Evolutionary conservation across 2,329 filamentous ascomycete genomes (phyloP).

Genomic region (Botrytis sinoallii): DNA sequence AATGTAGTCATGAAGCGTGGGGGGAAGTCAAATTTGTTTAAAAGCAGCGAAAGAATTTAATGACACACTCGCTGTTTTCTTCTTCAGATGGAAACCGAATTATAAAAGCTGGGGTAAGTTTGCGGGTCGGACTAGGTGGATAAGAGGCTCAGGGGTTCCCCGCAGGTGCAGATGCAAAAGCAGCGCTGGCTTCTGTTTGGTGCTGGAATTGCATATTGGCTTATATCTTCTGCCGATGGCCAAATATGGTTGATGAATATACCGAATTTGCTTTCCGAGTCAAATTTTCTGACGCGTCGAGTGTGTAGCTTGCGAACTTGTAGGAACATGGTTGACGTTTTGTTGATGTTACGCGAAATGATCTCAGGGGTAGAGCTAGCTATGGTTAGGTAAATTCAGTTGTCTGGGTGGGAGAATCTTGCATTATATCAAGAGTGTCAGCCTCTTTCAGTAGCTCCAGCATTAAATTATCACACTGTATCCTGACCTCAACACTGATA

Average conservation of each 20-base stretch:
- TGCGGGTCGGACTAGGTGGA: not conserved
- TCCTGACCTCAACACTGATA: not conserved
- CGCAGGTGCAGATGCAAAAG: not conserved
- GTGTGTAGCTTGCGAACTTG: not conserved
- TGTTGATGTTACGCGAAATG: not conserved
- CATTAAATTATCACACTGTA: not conserved
- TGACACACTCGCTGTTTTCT: not conserved
- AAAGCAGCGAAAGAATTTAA: not conserved
- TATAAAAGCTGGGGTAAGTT: not conserved
- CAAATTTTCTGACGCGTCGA: not conserved
- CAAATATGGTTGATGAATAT: not conserved
- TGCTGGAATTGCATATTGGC: not conserved
- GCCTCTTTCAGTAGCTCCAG: not conserved
- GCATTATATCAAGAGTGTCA: not conserved
- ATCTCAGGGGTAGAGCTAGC: not conserved
- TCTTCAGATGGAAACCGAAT: not conserved
- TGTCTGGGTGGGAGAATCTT: not conserved
- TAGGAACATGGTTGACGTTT: not conserved
- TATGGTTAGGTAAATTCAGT: not conserved
- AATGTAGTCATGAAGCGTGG: not conserved
- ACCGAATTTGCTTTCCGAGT: not conserved
- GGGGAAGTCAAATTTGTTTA: not conserved
- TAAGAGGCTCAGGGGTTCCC: not conserved
- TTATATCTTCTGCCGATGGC: not conserved
- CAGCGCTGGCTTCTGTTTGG: not conserved